Base-by-base conservation (phyloP, 305 asterid species). In the Ajuga reptans region DNA sequence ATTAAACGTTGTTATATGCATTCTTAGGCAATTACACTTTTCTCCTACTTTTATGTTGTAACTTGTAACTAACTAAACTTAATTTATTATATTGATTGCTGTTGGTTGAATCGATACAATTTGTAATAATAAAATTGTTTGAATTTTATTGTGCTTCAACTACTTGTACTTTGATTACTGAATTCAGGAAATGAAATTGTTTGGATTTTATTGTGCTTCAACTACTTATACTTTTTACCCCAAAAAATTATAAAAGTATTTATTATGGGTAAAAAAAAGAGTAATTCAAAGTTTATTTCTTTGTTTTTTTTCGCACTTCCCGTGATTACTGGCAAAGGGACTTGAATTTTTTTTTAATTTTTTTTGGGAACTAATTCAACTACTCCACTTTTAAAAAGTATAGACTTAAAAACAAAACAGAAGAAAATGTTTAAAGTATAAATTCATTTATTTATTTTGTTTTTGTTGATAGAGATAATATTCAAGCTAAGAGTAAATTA, bases 291-390 rank as follows among this genome's bases (percentile, higher is more conserved):
- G 0, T 69, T 59, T 36, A 3, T 3, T 29, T 21, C 1, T 21
- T 63, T 18, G 15, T 29, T 31, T 15, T 2, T 51, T 68, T 36
- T 58, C 6, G 15, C 16, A 24, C 59, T 45, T 73, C 42, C 56
- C 75, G 27, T 53, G 50, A 43, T 75, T 75, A 45, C 8, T 34
- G 75, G 63, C 60, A 68, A 69, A 68, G 52, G 57, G 55, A 61
- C 34, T 47, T 54, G 9, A n/a, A n/a, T n/a, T n/a, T n/a, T n/a
- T n/a, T n/a, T n/a, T n/a, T n/a, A n/a, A n/a, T n/a, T n/a, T n/a
- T n/a, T n/a, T n/a, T n/a, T n/a, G n/a, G n/a, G n/a, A n/a, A n/a
- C 58, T 51, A 42, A 72, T 51, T 57, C 76, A 71, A 65, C 80
- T 15, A 71, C 76, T 71, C 76, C 73, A 76, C 69, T 21, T 21